Evolutionary conservation across 345 rosid genomes (phyloP).

Genomic region (Aquilaria malaccensis): DNA sequence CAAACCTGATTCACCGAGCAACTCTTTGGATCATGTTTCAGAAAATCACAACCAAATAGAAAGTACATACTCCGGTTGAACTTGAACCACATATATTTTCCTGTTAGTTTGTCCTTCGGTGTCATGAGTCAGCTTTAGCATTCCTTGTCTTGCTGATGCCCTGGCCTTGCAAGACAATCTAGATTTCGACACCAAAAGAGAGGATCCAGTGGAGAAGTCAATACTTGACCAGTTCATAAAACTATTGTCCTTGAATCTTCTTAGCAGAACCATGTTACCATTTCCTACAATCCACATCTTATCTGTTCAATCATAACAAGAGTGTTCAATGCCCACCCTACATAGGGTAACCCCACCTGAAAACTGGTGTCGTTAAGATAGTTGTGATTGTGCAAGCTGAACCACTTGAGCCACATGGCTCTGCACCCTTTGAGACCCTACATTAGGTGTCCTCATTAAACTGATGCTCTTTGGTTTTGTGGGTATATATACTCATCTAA

Average conservation of each 20-base stretch:
- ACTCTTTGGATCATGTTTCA: no score
- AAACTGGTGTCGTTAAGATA: no score
- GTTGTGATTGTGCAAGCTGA: neutral
- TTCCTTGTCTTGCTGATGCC: no score
- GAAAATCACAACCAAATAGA: no score
- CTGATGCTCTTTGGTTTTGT: neutral
- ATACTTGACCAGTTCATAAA: neutral
- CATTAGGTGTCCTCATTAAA: constrained; percentile 2
- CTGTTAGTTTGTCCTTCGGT: neutral
- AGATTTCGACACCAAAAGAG: no score
- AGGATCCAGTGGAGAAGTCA: neutral
- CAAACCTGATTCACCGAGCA: neutral
- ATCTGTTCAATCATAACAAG: neutral
- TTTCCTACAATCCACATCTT: no score
- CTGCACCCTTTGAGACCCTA: neutral
- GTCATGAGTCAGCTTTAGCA: neutral
- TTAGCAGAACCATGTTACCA: no score
- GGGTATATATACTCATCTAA: constrained; percentile 4
- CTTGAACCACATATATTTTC: no score
- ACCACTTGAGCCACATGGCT: constrained; percentile 9
- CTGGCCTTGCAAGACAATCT: neutral
- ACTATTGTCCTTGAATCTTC: neutral
- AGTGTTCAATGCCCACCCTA: neutral
- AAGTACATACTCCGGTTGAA: no score
- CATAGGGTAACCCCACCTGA: neutral